Conservation (phyloP, 768 basidiomycete genomes). For the Mycena rosella region DNA sequence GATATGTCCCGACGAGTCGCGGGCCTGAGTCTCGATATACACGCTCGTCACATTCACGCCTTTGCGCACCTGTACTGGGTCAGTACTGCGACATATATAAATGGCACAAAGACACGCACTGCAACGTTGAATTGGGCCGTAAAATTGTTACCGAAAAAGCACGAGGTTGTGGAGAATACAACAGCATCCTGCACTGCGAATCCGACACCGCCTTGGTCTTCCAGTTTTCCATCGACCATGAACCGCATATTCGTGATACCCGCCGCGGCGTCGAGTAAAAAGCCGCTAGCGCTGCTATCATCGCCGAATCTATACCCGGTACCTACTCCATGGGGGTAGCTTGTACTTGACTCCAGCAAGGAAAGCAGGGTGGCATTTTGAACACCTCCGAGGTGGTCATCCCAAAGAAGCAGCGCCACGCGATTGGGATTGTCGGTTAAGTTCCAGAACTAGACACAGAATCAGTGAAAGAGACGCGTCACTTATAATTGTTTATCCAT, state of each 20-base stretch:
- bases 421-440: constrained; percentile 9
- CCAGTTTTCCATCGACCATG: constrained; percentile 17
- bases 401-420: constrained; percentile 10
- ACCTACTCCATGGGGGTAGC: constrained; percentile 8
- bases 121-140: constrained; percentile 17
- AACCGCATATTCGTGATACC: constrained; percentile 17
- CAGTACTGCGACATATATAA: constrained; percentile 10
- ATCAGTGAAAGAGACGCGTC: constrained; percentile 8
- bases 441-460: constrained; percentile 23
- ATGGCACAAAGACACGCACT: constrained; percentile 11
- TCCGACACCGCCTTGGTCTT: constrained; percentile 24
- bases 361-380: constrained; percentile 8
- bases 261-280: constrained; percentile 14
- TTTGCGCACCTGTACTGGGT: constrained; percentile 20
- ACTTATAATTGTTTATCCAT: constrained; percentile 12
- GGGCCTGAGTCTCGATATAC: constrained; percentile 21
- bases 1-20: constrained; percentile 4
- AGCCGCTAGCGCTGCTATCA: not conserved
- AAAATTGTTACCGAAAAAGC: constrained; percentile 9
- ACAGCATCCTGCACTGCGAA: constrained; percentile 18
- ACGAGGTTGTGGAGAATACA: constrained; percentile 18
- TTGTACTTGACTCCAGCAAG: constrained; percentile 9
- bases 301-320: constrained; percentile 16
- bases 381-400: constrained; percentile 19
- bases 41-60: constrained; percentile 14